phyloP scores from a whole-genome alignment of 1,284 basidiomycete genomes.

The Cutaneotrichosporon cutaneum region DNA sequence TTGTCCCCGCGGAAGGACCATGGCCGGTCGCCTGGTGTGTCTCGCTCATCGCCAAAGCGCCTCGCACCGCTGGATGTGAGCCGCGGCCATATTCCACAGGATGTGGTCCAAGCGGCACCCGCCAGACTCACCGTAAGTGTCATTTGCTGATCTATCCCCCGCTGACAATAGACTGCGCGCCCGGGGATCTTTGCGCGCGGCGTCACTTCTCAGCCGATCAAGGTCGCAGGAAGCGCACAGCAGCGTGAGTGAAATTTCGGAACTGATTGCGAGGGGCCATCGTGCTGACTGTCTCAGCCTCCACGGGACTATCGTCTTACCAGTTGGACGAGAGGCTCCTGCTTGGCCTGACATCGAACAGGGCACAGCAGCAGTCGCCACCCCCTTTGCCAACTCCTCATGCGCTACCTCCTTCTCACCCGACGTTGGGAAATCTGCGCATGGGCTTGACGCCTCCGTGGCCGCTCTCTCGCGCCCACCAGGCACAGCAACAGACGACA shows the following conservation, averaged over 20 bases:
- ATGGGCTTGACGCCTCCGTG: constrained; percentile 5
- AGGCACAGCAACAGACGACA: constrained; percentile 4
- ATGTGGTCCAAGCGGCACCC: constrained; percentile 2
- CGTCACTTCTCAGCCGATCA: constrained; percentile 19
- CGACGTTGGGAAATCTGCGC: background rate
- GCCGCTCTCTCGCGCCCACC: constrained; percentile 1
- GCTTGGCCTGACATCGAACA: constrained; percentile 2
- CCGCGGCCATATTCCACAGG: background rate
- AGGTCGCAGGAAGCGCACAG: constrained; percentile 4
- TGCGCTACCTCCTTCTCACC: background rate
- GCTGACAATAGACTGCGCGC: constrained; percentile 8
- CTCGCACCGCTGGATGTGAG: background rate
- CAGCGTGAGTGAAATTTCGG: background rate
- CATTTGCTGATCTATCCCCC: background rate
- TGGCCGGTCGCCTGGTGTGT: background rate
- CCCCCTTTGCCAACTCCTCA: background rate
- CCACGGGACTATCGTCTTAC: background rate
- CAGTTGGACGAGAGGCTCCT: constrained; percentile 14
- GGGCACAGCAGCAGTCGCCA: background rate
- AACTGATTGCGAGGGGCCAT: background rate
- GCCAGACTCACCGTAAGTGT: constrained; percentile 4
- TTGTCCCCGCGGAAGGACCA: background rate
- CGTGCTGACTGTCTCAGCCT: constrained; percentile 5
- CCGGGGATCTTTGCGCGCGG: constrained; percentile 22
- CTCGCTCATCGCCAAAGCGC: background rate